A percentile compares a stretch with the other conserved stretches of the same genome.
These are phyloP conservation scores for Nemophila menziesii DNA, from an alignment of 257 asterid species.

Conservation along the genomic window DNA sequence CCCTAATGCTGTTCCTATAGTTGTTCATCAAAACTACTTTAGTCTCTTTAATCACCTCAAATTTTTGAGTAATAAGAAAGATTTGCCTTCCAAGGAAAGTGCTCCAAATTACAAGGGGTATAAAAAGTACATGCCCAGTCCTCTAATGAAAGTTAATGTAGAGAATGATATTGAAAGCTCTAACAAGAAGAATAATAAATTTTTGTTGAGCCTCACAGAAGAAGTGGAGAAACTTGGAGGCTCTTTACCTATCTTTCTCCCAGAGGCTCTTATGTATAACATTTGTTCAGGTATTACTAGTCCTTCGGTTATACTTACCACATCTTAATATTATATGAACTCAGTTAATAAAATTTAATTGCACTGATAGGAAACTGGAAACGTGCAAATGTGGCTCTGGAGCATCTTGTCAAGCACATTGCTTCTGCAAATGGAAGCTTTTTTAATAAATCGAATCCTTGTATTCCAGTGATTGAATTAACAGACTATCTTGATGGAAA, in stretches of 20 bases:
- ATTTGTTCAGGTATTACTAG: constrained; percentile 58
- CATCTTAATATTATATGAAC: not conserved
- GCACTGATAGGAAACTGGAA: constrained; percentile 58
- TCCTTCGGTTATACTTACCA: not conserved
- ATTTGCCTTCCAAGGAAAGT: constrained; percentile 10
- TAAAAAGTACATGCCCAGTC: constrained; percentile 19
- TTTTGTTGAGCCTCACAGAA: constrained; percentile 64
- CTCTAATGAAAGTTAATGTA: constrained; percentile 21
- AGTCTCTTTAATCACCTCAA: constrained; percentile 56
- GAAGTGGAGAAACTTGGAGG: constrained; percentile 71
- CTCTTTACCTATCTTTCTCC: constrained; percentile 61
- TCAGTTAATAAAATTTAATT: not conserved
- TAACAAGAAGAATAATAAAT: constrained; percentile 17
- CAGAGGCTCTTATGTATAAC: constrained; percentile 65
- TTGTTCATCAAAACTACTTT: constrained; percentile 53
- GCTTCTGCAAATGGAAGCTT: constrained; percentile 25
- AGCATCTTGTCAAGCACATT: constrained; percentile 52
- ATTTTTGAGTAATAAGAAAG: constrained; percentile 23
- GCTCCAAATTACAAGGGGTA: constrained; percentile 14
- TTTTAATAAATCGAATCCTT: constrained; percentile 21
- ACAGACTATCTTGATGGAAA: constrained; percentile 69
- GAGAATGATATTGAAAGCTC: constrained; percentile 21
- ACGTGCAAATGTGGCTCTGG: constrained; percentile 71
- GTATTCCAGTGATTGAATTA: constrained; percentile 51
- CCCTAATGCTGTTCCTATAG: constrained; percentile 57